Evolutionary conservation across 139 green algal species (phyloP), one percentile per base, ranked within the genome.

Genomic region (Monoraphidium neglectum): DNA sequence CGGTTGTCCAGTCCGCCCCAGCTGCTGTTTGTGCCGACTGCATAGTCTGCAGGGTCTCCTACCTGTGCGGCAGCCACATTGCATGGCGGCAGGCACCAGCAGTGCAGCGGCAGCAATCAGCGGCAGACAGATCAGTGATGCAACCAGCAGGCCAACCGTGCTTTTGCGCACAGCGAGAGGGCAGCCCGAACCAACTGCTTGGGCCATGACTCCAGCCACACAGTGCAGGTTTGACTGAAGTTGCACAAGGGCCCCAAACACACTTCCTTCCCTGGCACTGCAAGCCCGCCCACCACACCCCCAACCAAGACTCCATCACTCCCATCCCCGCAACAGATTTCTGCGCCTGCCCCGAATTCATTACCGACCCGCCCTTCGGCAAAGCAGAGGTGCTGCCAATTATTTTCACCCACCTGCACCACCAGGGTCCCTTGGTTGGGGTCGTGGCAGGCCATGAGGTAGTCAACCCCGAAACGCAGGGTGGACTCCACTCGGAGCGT

Each of bases 381-480:
- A 21, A 56, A 51, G 28, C 60, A 16, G 10, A 30, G 71, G 15
- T 32, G 40, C 47, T 56, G 32, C 15, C n/a, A 30, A 13, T n/a
- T 43, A 24, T 5, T 68, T 26, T 37, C 32, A 59, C 82, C 12
- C 23, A 89, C 84, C 82, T 84, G 78, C 56, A 81, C 79, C 18
- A 84, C 85, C 21, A 90, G 78, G 38, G 59, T 15, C n/a, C n/a
- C n/a, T n/a, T n/a, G n/a, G n/a, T 56, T 35, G 26, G 47, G 33
- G 21, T n/a, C 74, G 68, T 88, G 82, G 53, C 65, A 57, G 15
- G 53, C 47, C 16, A 89, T 83, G 24, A 89, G 71, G 75, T 86
- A 89, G 67, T 89, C 79, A 28, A 84, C 76, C 2, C 70, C 84
- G 49, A 47, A 84, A 26, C 65, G 70, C 32, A 89, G 37, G 60